These are phyloP conservation scores for Podospora didyma DNA, from an alignment of 495 filamentous ascomycete genomes.

Conservation along the genomic window DNA sequence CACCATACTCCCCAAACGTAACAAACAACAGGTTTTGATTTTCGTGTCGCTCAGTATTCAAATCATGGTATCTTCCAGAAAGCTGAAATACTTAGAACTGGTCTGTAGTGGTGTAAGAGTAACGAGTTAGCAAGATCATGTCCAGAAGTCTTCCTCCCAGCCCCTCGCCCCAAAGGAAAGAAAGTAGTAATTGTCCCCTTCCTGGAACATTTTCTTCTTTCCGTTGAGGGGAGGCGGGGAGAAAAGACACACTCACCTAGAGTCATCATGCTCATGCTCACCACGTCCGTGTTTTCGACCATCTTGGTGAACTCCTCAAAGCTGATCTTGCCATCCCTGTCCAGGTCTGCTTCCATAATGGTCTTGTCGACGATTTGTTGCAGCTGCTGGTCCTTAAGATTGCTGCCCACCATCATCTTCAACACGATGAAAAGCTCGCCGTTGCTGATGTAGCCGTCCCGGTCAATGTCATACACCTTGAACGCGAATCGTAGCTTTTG, in stretches of 20 bases:
- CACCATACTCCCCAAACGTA: not conserved
- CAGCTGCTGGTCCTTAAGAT: constrained; percentile 97
- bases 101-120: not conserved
- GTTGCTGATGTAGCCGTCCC: constrained; percentile 98
- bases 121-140: not conserved
- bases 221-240: not conserved
- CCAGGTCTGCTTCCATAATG: constrained; percentile 98
- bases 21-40: not conserved
- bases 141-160: not conserved
- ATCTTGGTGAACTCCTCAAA: constrained; percentile 99
- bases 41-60: not conserved
- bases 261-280: constrained; percentile 98
- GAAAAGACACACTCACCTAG: constrained; percentile 59
- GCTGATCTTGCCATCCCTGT: constrained; percentile 95
- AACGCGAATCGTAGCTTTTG: constrained; percentile 98
- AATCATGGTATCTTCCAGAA: constrained; percentile 1
- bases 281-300: constrained; percentile 95
- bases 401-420: constrained; percentile 99
- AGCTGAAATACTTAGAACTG: not conserved
- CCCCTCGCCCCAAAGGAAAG: not conserved
- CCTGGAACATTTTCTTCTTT: too few species aligned
- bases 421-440: constrained; percentile 98
- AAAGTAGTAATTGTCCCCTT: not conserved
- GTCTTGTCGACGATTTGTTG: constrained; percentile 99
- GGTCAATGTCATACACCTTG: constrained; percentile 99